These are phyloP conservation scores for Alternaria sp. DNA, from an alignment of 2,329 filamentous ascomycete genomes.

Conservation along the genomic window DNA sequence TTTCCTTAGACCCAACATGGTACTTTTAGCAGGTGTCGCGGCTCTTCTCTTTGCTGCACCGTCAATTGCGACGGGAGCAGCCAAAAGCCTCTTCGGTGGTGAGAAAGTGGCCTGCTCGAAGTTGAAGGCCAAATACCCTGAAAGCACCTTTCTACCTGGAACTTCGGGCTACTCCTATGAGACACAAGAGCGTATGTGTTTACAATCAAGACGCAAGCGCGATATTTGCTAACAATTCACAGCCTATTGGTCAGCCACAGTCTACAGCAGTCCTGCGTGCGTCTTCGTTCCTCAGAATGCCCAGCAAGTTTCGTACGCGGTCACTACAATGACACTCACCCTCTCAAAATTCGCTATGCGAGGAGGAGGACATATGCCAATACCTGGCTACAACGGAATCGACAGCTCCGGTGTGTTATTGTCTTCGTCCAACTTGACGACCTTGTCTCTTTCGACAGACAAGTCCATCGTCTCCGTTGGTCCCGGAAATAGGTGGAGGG, in stretches of 20 bases:
- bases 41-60: neutral
- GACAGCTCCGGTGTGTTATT: conserved; percentile 28
- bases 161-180: neutral
- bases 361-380: conserved; percentile 38
- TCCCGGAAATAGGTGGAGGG: conserved; percentile 41
- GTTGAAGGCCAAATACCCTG: neutral
- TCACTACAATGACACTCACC: conserved; percentile 23
- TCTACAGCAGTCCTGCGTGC: conserved; percentile 27
- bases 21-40: neutral
- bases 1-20: neutral
- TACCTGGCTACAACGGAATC: conserved; percentile 27
- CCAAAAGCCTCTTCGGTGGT: neutral
- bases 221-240: neutral
- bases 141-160: neutral
- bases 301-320: conserved; percentile 27
- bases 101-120: conserved; percentile 2
- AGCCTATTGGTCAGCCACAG: conserved; percentile 23
- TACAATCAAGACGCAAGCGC: neutral
- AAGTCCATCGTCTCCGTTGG: conserved; percentile 35
- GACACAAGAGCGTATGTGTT: neutral
- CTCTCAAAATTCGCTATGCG: conserved; percentile 30
- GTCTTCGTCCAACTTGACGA: conserved; percentile 28
- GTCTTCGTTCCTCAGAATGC: conserved; percentile 30
- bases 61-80: neutral
- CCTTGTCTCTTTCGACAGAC: conserved; percentile 33